These are phyloP conservation scores for Peronosclerospora sorghi DNA, from an alignment of 352 stramenopile genomes.

Conservation along the genomic window DNA sequence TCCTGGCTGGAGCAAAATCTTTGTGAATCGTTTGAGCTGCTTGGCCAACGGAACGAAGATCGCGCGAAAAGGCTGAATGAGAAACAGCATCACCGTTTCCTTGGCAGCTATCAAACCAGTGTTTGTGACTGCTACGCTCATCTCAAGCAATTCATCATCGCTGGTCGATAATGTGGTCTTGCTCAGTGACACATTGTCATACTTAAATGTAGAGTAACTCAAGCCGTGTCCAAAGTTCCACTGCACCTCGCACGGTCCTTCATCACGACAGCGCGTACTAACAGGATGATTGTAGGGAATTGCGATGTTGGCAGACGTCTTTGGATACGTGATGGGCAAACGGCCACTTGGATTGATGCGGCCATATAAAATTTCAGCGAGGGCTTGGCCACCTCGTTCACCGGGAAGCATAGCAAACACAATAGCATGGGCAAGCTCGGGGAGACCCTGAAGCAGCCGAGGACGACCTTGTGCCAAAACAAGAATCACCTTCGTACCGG, in stretches of 20 bases:
- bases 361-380: slow-evolving; percentile 77
- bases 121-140: slow-evolving; percentile 62
- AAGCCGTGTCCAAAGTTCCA: slow-evolving; percentile 51
- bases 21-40: slow-evolving; percentile 66
- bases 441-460: slow-evolving; percentile 48
- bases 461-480: slow-evolving; percentile 73
- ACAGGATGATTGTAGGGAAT: slow-evolving; percentile 65
- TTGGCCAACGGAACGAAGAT: slow-evolving; percentile 66
- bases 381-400: slow-evolving; percentile 58
- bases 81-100: slow-evolving; percentile 66
- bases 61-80: slow-evolving; percentile 43
- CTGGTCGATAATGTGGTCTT: slow-evolving; percentile 29
- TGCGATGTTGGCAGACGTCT: slow-evolving; percentile 35
- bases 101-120: slow-evolving; percentile 38
- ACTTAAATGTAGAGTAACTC: slow-evolving; percentile 56
- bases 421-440: slow-evolving; percentile 41
- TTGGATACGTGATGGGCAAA: slow-evolving; percentile 76
- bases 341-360: slow-evolving; percentile 64
- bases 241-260: slow-evolving; percentile 37
- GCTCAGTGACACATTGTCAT: slow-evolving; percentile 27
- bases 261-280: slow-evolving; percentile 29
- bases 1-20: slow-evolving; percentile 43
- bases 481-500: slow-evolving; percentile 70
- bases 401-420: slow-evolving; percentile 66
- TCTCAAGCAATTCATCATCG: slow-evolving; percentile 4